Evolutionary conservation across 805 yeast species (phyloP).

Genomic region (Torulaspora microellipsoides): DNA sequence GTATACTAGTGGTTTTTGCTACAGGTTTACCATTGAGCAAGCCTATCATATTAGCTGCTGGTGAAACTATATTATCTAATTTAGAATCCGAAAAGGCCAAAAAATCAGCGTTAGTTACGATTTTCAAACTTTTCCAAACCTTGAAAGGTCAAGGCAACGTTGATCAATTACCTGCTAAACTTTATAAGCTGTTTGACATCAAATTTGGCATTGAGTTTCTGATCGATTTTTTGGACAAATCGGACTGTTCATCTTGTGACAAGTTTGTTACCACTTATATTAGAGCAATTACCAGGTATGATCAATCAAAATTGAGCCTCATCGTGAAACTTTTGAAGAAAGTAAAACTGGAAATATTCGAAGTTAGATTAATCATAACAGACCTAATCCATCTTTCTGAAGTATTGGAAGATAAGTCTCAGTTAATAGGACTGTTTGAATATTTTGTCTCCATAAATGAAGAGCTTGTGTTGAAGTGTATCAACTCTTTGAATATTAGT

Average conservation of each 20-base stretch:
- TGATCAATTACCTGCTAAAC: slow-evolving; percentile 38
- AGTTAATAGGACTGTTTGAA: slow-evolving; percentile 39
- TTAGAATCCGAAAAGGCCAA: slow-evolving; percentile 39
- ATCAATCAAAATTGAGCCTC: slow-evolving; percentile 36
- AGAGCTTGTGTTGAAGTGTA: slow-evolving; percentile 37
- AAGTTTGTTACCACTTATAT: slow-evolving; percentile 43
- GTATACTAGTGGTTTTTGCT: slow-evolving; percentile 71
- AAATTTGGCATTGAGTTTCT: slow-evolving; percentile 20
- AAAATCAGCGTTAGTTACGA: slow-evolving; percentile 44
- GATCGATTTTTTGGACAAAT: slow-evolving; percentile 19
- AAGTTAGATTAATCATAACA: slow-evolving; percentile 36
- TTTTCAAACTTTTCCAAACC: slow-evolving; percentile 48
- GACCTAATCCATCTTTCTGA: slow-evolving; percentile 39
- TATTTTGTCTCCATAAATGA: slow-evolving; percentile 37
- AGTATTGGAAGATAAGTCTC: slow-evolving; percentile 38
- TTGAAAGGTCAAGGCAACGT: slow-evolving; percentile 39
- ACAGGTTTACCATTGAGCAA: slow-evolving; percentile 60
- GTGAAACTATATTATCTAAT: slow-evolving; percentile 50
- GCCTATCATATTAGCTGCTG: slow-evolving; percentile 54
- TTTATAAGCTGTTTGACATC: slow-evolving; percentile 35
- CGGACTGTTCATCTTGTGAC: slow-evolving; percentile 34
- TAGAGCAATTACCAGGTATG: slow-evolving; percentile 42
- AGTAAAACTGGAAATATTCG: slow-evolving; percentile 35
- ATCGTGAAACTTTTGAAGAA: slow-evolving; percentile 37
- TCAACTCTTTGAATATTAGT: slow-evolving; percentile 35